phyloP scores from a whole-genome alignment of 2,329 filamentous ascomycete genomes.

The Hirsutella minnesotensis region DNA sequence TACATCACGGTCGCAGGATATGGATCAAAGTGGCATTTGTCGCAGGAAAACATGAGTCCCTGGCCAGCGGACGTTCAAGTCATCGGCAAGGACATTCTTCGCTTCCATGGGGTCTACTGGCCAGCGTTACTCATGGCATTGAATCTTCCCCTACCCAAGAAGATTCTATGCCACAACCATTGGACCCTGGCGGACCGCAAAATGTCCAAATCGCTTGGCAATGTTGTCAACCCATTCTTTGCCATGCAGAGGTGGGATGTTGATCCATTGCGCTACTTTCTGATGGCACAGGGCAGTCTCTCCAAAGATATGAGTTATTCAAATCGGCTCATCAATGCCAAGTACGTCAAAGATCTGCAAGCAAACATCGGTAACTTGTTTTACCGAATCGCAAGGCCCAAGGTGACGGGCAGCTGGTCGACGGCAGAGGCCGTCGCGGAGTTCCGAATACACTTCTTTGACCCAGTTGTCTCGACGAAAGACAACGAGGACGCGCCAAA shows the following conservation, averaged over 20 bases:
- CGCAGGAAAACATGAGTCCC: conserved; percentile 46
- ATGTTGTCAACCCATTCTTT: conserved; percentile 89
- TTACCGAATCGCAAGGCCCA: conserved; percentile 55
- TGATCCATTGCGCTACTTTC: conserved; percentile 81
- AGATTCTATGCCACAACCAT: conserved; percentile 80
- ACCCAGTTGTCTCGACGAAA: neutral
- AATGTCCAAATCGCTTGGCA: conserved; percentile 94
- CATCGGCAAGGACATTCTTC: conserved; percentile 90
- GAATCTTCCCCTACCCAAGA: conserved; percentile 63
- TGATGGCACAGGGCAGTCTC: conserved; percentile 70
- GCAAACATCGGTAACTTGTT: conserved; percentile 71
- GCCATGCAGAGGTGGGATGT: conserved; percentile 81
- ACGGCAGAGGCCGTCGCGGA: conserved; percentile 42
- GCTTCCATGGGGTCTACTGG: conserved; percentile 98
- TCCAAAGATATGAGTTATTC: conserved; percentile 72
- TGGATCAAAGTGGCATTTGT: conserved; percentile 46
- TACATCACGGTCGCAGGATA: conserved; percentile 86
- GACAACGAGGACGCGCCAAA: neutral
- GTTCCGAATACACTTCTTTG: conserved; percentile 15
- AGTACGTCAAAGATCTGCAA: conserved; percentile 72
- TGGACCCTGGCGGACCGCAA: conserved; percentile 89
- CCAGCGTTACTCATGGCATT: conserved; percentile 89
- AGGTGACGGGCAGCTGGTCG: conserved; percentile 45
- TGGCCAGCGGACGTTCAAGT: conserved; percentile 93
- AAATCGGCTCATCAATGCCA: conserved; percentile 60